phyloP scores from a whole-genome alignment of 176 grass and related monocot species.

The Panicum miliaceum region DNA sequence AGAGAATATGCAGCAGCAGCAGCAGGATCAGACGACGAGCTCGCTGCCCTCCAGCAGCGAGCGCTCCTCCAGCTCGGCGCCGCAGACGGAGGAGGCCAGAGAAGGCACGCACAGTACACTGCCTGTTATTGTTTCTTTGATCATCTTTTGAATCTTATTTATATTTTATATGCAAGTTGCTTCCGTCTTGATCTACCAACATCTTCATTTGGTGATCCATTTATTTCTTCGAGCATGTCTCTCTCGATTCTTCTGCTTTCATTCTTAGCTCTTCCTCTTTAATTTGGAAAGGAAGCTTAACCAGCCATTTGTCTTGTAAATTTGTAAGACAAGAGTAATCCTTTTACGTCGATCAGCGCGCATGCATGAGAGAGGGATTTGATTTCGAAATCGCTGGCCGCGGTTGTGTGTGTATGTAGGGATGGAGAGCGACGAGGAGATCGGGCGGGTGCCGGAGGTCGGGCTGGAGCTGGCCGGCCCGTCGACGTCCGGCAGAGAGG shows the following conservation, averaged over 20 bases:
- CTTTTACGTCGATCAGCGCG: neutral
- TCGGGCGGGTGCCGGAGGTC: constrained; percentile 76
- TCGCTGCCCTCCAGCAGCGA: constrained; percentile 91
- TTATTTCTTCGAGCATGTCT: neutral
- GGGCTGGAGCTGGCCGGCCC: constrained; percentile 39
- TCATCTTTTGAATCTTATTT: no score
- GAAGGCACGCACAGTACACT: constrained; percentile 51
- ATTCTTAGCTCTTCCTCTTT: no score
- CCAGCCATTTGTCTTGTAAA: no score
- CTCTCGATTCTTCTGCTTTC: neutral
- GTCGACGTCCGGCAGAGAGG: constrained; percentile 61
- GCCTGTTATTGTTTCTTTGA: no score
- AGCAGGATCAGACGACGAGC: constrained; percentile 70
- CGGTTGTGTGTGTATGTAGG: constrained; percentile 44
- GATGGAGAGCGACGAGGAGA: constrained; percentile 87
- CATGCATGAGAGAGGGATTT: neutral
- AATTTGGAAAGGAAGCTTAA: no score
- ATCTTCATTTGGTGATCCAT: no score
- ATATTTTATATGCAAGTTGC: no score
- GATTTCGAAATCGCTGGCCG: neutral
- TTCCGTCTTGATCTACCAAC: neutral
- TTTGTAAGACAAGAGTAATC: no score
- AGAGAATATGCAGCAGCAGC: constrained; percentile 62
- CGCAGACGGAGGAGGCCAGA: constrained; percentile 50
- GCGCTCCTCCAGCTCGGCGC: constrained; percentile 79